Evolutionary conservation across 179 eudicot species (phyloP).

Genomic region (Actinidia arguta): DNA sequence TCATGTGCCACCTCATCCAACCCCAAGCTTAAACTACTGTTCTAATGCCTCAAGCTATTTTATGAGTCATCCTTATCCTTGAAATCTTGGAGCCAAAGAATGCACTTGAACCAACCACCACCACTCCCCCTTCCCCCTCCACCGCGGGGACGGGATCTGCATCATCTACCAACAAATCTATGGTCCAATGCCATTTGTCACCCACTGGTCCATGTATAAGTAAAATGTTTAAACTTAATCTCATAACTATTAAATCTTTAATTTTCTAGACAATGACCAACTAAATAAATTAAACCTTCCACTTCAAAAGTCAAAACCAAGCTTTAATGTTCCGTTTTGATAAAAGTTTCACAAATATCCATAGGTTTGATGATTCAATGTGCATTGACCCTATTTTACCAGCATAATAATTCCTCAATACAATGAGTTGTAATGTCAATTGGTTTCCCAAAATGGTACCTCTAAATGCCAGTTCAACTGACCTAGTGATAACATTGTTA

Average conservation of each 20-base stretch:
- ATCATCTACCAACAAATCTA: not conserved
- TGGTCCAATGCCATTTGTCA: not conserved
- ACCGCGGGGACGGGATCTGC: too few relatives aligned
- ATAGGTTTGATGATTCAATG: not conserved
- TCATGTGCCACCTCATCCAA: too few relatives aligned
- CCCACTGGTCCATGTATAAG: not conserved
- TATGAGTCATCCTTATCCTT: too few relatives aligned
- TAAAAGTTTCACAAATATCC: not conserved
- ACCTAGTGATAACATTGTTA: not conserved
- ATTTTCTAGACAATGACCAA: not conserved
- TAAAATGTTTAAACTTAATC: not conserved
- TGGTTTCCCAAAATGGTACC: not conserved
- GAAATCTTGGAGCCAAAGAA: too few relatives aligned
- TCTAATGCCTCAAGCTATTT: too few relatives aligned
- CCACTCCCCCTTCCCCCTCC: too few relatives aligned
- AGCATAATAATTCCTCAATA: not conserved
- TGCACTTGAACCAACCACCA: too few relatives aligned
- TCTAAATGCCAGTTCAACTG: not conserved
- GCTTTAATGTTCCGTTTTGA: not conserved
- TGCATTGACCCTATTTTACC: not conserved
- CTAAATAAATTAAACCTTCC: not conserved
- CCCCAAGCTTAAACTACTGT: too few relatives aligned
- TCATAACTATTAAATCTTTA: not conserved
- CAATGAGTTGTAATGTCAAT: not conserved
- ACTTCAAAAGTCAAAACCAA: not conserved